Base-by-base conservation (phyloP, 2,329 filamentous ascomycete species). In the Aspergillus candidus region DNA sequence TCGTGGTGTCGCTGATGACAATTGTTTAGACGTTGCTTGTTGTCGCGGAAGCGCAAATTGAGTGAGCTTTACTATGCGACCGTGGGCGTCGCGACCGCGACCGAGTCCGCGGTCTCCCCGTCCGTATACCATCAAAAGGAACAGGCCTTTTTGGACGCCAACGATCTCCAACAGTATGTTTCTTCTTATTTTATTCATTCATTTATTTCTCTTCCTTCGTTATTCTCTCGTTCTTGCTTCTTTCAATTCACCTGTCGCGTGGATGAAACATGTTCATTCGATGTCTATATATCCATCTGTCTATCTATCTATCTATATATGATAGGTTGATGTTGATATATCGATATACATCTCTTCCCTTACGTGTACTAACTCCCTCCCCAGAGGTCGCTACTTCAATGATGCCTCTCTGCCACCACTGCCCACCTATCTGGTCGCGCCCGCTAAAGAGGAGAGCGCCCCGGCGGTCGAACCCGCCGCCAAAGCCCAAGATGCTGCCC, bases 1-100 rank as follows among this genome's bases (percentile, higher is more conserved):
- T 51, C 39, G 46, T 53, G 51, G 55, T 58, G 51, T 64, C 55
- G 62, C 66, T 69, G 22, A 27, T 10, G 6, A 27, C 52, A 69
- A 56, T 57, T 56, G 47, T 65, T 54, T 58, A 74, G 71, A 66
- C 67, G 64, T 62, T 73, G 72, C 78, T 80, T 86, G 76, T 78
- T 77, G 70, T 88, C 86, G 77, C 85, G 87, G 71, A 93, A 94
- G 80, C 83, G 88, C 70, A 94, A 94, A 77, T 78, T 95, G 66
- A 84, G 84, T 67, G 86, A 93, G 73, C 79, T 95, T 60, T 94
- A 86, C 74, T 80, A 86, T 77, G 83, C 86, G 74, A 85, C 84
- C 67, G 80, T 83, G 65, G 67, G 75, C 53, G 65, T 72, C 56
- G 59, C 63, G 55, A 61, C 60, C 59, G 69, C 69, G 59, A 67